Evolutionary conservation across 192 early-diverging fungal genomes (phyloP).

Genomic region (Chytriomyces sp.): DNA sequence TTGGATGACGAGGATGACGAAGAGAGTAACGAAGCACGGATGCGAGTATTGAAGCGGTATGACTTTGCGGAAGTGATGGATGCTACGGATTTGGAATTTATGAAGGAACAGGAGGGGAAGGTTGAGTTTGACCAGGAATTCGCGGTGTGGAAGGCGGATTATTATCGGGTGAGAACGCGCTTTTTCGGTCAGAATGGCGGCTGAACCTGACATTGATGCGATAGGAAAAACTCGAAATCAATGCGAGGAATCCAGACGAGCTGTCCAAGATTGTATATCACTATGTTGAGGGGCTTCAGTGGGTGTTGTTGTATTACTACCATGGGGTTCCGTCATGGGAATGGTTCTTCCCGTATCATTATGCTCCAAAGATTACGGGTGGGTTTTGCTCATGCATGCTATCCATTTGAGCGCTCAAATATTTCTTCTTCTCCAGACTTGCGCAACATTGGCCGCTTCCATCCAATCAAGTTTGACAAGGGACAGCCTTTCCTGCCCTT

Average conservation of each 20-base stretch:
- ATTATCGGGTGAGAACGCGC: constrained; percentile 43
- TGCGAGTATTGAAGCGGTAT: constrained; percentile 43
- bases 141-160: constrained; percentile 55
- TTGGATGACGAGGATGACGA: constrained; percentile 57
- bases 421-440: constrained; percentile 74
- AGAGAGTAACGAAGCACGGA: constrained; percentile 58
- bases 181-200: background rate
- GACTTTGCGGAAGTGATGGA: constrained; percentile 73
- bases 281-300: constrained; percentile 94
- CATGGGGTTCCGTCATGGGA: constrained; percentile 92
- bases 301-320: constrained; percentile 97
- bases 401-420: background rate
- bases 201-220: background rate
- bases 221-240: constrained; percentile 48
- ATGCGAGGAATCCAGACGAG: constrained; percentile 52
- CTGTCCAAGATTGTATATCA: constrained; percentile 41
- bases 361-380: constrained; percentile 72
- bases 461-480: constrained; percentile 75
- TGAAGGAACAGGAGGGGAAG: constrained; percentile 39
- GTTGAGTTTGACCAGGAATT: constrained; percentile 50
- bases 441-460: constrained; percentile 68
- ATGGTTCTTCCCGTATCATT: constrained; percentile 99
- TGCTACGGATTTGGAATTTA: constrained; percentile 29
- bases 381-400: constrained; percentile 15
- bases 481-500: constrained; percentile 86